Base-by-base conservation (phyloP, 805 yeast genomes). In the Metschnikowia colocasiae region DNA sequence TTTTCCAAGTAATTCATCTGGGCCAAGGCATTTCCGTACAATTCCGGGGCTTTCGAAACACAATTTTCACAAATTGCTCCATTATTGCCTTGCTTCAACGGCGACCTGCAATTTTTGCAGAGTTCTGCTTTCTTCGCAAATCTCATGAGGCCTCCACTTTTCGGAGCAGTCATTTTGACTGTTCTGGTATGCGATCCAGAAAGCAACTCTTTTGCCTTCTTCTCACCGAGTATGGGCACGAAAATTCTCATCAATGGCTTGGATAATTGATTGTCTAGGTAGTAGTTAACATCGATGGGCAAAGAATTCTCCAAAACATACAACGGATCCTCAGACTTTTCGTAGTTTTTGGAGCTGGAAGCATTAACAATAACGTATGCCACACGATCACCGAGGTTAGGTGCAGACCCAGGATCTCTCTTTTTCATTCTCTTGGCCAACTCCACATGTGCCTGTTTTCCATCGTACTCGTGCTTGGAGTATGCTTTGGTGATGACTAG, bases 381-480 rank as follows among this genome's bases (percentile, higher is more conserved):
- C 27, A 94, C 98, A 69, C 99, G 87, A 63, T 94, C 99, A 48
- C 99, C 99, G 40, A 94, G 77, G 10, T 89, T 82, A 3, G 99
- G 99, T 1, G 99, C 99, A 6, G 95, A 85, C 20, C 99, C 99
- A 0, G 96, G 85, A 62, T 94, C 99, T 73, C 99, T 84, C 63
- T 90, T 89, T 45, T 83, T 79, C 97, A 94, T 94, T 58, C 97
- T 77, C 59, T 91, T 96, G 0, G 99, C 97, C 38, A 94, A 76
- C 56, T 92, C 97, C 23, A 91, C 95, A 65, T 94, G 99, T 0
- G 99, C 97, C 65, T 94, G 99, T 53, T 94, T 95, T 23, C 91
- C 95, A 3, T 96, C 86, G 65, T 94, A 94, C 59, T 94, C 97
- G 44, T 87, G 85, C 49, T 86, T 75, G 3, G 97, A 85, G 38